Percentiles rank a stretch among this genome's conserved stretches.
Conservation (phyloP, 257 asterid species). For the Pogostemon cablin region DNA sequence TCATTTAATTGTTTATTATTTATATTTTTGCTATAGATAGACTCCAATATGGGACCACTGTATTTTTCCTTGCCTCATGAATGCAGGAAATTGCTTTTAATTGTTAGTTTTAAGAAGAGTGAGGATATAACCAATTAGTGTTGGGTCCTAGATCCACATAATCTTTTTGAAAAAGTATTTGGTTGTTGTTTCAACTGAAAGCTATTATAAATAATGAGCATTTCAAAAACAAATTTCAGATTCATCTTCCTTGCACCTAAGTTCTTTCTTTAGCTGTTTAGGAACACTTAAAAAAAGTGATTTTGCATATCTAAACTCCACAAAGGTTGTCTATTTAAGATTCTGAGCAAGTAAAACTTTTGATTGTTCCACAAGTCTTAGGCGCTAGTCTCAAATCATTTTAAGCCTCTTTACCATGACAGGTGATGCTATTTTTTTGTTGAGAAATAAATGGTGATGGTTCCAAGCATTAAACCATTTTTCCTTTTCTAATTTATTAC, state of each 20-base stretch:
- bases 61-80: background rate
- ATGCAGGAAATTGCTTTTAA: background rate
- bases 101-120: background rate
- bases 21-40: background rate
- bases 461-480: background rate
- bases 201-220: background rate
- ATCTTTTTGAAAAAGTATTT: background rate
- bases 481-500: background rate
- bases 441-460: constrained; percentile 3
- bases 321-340: background rate
- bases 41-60: constrained; percentile 3
- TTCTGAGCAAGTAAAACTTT: too few relatives aligned
- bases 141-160: background rate
- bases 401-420: background rate
- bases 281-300: background rate
- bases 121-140: background rate
- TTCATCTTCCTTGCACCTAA: background rate
- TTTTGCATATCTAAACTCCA: background rate
- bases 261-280: background rate
- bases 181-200: background rate
- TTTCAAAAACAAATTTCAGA: background rate
- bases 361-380: background rate
- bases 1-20: constrained; percentile 7
- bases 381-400: background rate
- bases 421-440: background rate